A percentile compares a stretch with the other conserved stretches of the same genome.
Conservation (phyloP, 371 early-diverging fungal species). For the Mucor mucedo region DNA sequence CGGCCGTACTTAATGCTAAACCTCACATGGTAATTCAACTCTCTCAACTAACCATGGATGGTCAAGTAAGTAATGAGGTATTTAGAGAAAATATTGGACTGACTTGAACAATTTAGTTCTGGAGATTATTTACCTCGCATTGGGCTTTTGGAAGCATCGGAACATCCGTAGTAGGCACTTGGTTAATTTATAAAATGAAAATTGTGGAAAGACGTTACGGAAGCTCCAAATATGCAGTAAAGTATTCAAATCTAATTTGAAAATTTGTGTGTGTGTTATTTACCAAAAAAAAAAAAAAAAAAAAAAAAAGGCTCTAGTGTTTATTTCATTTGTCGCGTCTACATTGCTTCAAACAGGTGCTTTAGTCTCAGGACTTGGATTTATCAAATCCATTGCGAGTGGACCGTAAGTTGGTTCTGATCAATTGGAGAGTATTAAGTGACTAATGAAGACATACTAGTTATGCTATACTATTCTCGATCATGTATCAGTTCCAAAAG, state of each 20-base stretch:
- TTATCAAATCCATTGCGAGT: slow-evolving; percentile 22
- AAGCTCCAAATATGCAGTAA: slow-evolving; percentile 64
- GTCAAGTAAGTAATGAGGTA: slow-evolving; percentile 48
- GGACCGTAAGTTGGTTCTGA: slow-evolving; percentile 25
- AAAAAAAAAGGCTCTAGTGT: slow-evolving; percentile 50
- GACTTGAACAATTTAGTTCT: slow-evolving; percentile 39
- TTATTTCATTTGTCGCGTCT: slow-evolving; percentile 54
- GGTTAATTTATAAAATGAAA: slow-evolving; percentile 66
- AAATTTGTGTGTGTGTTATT: too few relatives aligned
- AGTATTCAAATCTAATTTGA: neutral
- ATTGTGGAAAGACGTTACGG: slow-evolving; percentile 74
- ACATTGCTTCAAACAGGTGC: slow-evolving; percentile 55
- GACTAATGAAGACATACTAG: slow-evolving; percentile 15
- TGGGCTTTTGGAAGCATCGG: slow-evolving; percentile 60
- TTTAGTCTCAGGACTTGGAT: slow-evolving; percentile 30
- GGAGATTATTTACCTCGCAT: slow-evolving; percentile 60
- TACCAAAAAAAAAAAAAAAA: neutral
- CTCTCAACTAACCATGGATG: slow-evolving; percentile 58
- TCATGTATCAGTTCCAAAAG: slow-evolving; percentile 57
- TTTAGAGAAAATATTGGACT: too few relatives aligned
- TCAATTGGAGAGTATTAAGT: neutral
- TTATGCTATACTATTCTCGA: slow-evolving; percentile 62
- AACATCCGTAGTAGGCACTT: slow-evolving; percentile 66
- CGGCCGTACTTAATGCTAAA: slow-evolving; percentile 53
- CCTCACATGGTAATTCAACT: slow-evolving; percentile 48